Evolutionary conservation across 345 rosid species (phyloP).

Genomic region (Eucalyptus regnans): DNA sequence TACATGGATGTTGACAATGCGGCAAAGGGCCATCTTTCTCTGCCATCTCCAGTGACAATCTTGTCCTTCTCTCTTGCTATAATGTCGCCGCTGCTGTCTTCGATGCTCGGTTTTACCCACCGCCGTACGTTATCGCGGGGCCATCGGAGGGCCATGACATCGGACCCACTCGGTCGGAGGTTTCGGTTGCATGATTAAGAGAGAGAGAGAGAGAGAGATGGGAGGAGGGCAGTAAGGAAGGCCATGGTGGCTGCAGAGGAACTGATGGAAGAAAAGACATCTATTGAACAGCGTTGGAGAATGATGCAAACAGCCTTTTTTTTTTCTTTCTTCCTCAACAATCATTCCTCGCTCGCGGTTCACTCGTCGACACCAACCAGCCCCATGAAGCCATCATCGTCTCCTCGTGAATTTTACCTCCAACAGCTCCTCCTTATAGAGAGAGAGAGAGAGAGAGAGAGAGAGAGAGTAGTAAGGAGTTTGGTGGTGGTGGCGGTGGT

Average conservation of each 20-base stretch:
- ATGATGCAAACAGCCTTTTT: not conserved
- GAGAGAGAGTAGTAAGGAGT: not conserved
- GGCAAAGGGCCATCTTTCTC: not conserved
- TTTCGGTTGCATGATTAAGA: not conserved
- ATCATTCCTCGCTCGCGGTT: not conserved
- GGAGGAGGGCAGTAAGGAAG: not conserved
- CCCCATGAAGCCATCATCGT: not conserved
- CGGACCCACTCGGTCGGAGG: not conserved
- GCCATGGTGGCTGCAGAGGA: not conserved
- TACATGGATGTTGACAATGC: not conserved
- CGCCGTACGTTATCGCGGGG: not conserved
- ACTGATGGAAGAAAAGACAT: not conserved
- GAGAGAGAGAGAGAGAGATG: not conserved
- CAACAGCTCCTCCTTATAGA: too few species aligned
- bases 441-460: too few species aligned
- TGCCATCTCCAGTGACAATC: not conserved
- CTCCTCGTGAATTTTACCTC: not conserved
- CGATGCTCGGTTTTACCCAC: not conserved
- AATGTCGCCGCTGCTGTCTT: not conserved
- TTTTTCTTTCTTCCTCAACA: not conserved
- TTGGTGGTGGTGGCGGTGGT: not conserved
- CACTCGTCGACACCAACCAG: not conserved
- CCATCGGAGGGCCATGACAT: not conserved
- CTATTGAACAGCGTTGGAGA: not conserved
- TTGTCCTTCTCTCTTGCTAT: not conserved